A percentile compares a stretch with the other conserved stretches of the same genome.
Evolutionary conservation across 495 filamentous ascomycete species (phyloP).

Genomic region (Durotheca rogersii): DNA sequence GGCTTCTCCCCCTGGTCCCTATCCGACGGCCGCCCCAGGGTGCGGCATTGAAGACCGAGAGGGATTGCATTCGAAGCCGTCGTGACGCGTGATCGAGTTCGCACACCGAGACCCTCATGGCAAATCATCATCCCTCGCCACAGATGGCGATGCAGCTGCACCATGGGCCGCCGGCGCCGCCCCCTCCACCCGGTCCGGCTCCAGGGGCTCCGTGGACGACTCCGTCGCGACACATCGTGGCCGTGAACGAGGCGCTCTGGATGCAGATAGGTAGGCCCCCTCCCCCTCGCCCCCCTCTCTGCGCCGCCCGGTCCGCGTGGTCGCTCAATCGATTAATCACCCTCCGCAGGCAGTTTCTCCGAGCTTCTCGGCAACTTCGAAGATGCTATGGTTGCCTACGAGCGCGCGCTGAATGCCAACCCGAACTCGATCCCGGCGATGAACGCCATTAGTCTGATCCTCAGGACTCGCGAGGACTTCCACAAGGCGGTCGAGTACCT

Average conservation of each 20-base stretch:
- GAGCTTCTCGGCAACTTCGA: slow-evolving; percentile 88
- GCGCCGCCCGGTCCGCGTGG: background rate
- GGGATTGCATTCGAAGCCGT: slow-evolving; percentile 5
- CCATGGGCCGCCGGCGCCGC: slow-evolving; percentile 50
- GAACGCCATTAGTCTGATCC: slow-evolving; percentile 88
- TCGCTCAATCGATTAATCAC: slow-evolving; percentile 25
- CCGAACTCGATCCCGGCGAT: slow-evolving; percentile 88
- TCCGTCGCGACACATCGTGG: slow-evolving; percentile 48
- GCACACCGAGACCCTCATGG: slow-evolving; percentile 40
- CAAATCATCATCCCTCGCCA: slow-evolving; percentile 58
- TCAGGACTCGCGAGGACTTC: slow-evolving; percentile 89
- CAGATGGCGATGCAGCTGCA: slow-evolving; percentile 61
- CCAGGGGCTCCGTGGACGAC: slow-evolving; percentile 35
- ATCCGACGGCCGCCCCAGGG: background rate
- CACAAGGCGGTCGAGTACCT: slow-evolving; percentile 92
- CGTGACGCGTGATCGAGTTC: slow-evolving; percentile 6
- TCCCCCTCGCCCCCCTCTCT: too few species aligned
- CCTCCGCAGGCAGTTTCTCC: slow-evolving; percentile 69
- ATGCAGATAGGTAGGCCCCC: slow-evolving; percentile 78
- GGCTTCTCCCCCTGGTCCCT: slow-evolving; percentile 6
- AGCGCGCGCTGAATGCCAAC: slow-evolving; percentile 84
- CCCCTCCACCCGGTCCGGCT: slow-evolving; percentile 37
- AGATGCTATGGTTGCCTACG: slow-evolving; percentile 82
- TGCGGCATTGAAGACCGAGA: slow-evolving; percentile 1
- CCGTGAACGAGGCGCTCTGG: slow-evolving; percentile 86